Base-by-base conservation (phyloP, 2,329 filamentous ascomycete genomes). In the Clonostachys byssicola region DNA sequence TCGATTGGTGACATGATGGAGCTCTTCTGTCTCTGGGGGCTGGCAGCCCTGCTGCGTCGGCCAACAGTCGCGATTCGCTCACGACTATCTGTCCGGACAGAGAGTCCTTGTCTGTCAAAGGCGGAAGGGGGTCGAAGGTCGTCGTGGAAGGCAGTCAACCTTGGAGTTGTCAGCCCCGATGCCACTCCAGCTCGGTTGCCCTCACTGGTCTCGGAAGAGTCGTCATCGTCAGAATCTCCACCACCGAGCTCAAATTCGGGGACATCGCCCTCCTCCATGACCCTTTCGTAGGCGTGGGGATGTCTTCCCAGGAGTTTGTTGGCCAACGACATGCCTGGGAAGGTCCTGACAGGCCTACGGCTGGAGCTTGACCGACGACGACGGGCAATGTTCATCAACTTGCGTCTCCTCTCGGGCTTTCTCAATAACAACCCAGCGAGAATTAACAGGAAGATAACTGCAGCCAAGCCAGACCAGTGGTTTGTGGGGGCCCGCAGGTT, bases 51-150 rank as follows among this genome's bases (percentile, higher is more conserved):
- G 63, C 79, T 82, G 61, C 79, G 71, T 63, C 80, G 65, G 20
- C 80, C 80, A 2, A 44, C 38, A 12, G 77, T 77, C 44, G 78
- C 74, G 36, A 96, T 67, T 49, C 89, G 77, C 61, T 97, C 94
- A 46, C 90, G 77, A 61, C 90, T 95, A 61, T 96, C 92, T 1
- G 89, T 95, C 54, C 92, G 75, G 3, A 90, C 80, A 46, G 89
- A 84, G 52, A 96, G 64, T 2, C 92, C 92, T 42, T 80, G 83
- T 38, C 90, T 71, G 54, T 85, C 80, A 59, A 85, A 74, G 6
- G 74, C 74, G 46, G 70, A 74, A 14, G 60, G 56, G 13, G 59
- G 57, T 23, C 65, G 63, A 13, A 66, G 49, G 36, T 73, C 71
- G 36, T 83, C 80, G 42, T 38, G 35, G 35, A 78, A 77, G 3